Conservation (phyloP, 176 grass and related monocot species). For the Oryza punctata region DNA sequence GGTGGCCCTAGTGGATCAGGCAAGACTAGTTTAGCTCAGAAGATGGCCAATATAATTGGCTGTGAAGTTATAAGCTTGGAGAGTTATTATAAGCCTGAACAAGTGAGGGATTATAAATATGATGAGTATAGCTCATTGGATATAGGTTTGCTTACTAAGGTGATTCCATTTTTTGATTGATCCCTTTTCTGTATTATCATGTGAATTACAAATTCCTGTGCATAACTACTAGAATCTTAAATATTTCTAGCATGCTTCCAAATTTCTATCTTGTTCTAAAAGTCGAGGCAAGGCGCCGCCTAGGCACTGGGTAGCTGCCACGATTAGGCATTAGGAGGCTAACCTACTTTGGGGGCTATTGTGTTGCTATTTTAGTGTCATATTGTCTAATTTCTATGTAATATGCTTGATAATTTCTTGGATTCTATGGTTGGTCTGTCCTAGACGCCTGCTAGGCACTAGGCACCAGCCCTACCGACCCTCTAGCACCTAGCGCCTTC, state of each 20-base stretch:
- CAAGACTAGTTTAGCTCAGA: constrained; percentile 97
- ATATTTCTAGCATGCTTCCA: constrained; percentile 18
- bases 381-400: neutral
- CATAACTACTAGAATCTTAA: neutral
- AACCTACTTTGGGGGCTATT: neutral
- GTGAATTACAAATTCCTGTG: constrained; percentile 2
- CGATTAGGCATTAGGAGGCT: neutral
- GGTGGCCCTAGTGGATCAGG: constrained; percentile 97
- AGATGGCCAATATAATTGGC: constrained; percentile 99
- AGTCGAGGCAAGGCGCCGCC: neutral
- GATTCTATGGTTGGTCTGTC: neutral
- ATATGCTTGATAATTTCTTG: neutral
- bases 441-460: no score
- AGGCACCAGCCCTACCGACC: neutral
- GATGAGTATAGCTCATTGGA: constrained; percentile 96
- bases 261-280: constrained; percentile 7
- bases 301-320: no score
- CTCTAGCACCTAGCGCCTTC: neutral
- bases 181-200: neutral
- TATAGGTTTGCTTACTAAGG: constrained; percentile 88
- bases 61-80: constrained; percentile 98
- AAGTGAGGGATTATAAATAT: constrained; percentile 96
- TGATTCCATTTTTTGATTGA: constrained; percentile 27
- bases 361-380: neutral
- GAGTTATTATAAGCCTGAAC: constrained; percentile 98